These are phyloP conservation scores for Trichoderma asperelloides DNA, from an alignment of 495 filamentous ascomycete genomes.

Conservation along the genomic window DNA sequence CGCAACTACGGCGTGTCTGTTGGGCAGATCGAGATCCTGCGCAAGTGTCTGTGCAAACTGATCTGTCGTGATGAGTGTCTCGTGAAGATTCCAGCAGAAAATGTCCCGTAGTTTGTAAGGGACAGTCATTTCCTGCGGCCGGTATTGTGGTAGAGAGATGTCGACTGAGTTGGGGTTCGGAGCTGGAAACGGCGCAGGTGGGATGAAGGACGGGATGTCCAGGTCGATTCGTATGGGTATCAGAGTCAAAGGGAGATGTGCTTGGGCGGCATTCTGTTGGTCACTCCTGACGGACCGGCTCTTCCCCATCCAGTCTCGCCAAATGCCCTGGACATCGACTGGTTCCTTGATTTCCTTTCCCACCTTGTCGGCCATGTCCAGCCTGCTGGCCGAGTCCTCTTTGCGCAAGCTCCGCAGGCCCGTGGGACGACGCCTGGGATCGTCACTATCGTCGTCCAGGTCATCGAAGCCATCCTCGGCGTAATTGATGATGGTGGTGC, in stretches of 20 bases:
- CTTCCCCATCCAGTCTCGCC: slow-evolving; percentile 90
- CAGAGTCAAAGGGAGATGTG: slow-evolving; percentile 74
- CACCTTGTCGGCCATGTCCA: slow-evolving; percentile 60
- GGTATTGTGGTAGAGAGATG: slow-evolving; percentile 63
- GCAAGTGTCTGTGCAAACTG: slow-evolving; percentile 86
- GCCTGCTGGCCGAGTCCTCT: slow-evolving; percentile 55
- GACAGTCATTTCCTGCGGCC: slow-evolving; percentile 63
- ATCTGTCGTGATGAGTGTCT: slow-evolving; percentile 88
- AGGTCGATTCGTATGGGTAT: slow-evolving; percentile 96
- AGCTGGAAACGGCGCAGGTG: slow-evolving; percentile 60
- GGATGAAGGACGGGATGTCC: slow-evolving; percentile 73
- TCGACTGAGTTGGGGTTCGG: slow-evolving; percentile 51
- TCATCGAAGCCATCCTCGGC: slow-evolving; percentile 94
- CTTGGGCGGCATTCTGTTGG: slow-evolving; percentile 72
- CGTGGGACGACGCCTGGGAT: slow-evolving; percentile 61
- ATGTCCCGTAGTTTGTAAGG: slow-evolving; percentile 83
- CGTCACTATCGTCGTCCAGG: slow-evolving; percentile 83
- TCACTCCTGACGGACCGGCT: slow-evolving; percentile 49
- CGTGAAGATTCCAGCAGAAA: slow-evolving; percentile 96
- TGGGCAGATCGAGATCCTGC: slow-evolving; percentile 88
- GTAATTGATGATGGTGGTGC: slow-evolving; percentile 93
- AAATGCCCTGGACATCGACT: slow-evolving; percentile 80
- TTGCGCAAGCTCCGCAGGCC: slow-evolving; percentile 73
- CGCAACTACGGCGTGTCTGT: slow-evolving; percentile 51
- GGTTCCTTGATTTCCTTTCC: slow-evolving; percentile 76